A percentile compares a stretch with the other conserved stretches of the same genome.
These are phyloP conservation scores for Hymenoscyphus repandus DNA, from an alignment of 2,329 filamentous ascomycete species.

Conservation along the genomic window DNA sequence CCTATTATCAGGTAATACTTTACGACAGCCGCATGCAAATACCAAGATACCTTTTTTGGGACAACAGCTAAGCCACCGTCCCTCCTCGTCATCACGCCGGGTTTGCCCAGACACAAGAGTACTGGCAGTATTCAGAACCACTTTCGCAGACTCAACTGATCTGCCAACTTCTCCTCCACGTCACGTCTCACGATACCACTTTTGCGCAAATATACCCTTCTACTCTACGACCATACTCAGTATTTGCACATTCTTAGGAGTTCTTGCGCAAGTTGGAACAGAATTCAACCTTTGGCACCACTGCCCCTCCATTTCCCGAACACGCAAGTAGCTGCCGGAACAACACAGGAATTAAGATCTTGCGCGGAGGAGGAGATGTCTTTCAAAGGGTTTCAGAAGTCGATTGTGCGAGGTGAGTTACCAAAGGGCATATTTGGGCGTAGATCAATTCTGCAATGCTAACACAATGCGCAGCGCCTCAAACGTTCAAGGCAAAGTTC, in stretches of 20 bases:
- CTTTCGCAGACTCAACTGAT: background rate
- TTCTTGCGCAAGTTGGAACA: background rate
- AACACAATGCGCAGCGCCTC: conserved; percentile 60
- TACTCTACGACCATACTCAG: background rate
- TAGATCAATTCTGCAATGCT: conserved; percentile 18
- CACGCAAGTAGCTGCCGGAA: background rate
- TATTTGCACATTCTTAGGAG: background rate
- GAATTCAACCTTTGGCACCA: background rate
- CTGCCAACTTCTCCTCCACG: background rate
- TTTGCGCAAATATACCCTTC: background rate
- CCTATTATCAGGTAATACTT: no score
- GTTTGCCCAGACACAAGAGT: background rate
- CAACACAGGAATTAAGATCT: conserved; percentile 8
- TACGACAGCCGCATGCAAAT: background rate
- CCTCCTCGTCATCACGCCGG: conserved; percentile 24
- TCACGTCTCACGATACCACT: background rate
- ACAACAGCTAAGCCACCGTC: conserved; percentile 22
- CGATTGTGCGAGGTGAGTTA: conserved; percentile 68
- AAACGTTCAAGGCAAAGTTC: conserved; percentile 86
- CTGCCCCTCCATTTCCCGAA: conserved; percentile 7
- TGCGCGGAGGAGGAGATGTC: conserved; percentile 53
- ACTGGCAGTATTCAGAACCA: conserved; percentile 5
- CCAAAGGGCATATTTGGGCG: conserved; percentile 1
- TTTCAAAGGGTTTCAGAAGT: conserved; percentile 94
- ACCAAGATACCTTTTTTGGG: background rate